A percentile compares a stretch with the other conserved stretches of the same genome.
phyloP scores from a whole-genome alignment of 2,329 filamentous ascomycete genomes.

The Botrytis aclada region DNA sequence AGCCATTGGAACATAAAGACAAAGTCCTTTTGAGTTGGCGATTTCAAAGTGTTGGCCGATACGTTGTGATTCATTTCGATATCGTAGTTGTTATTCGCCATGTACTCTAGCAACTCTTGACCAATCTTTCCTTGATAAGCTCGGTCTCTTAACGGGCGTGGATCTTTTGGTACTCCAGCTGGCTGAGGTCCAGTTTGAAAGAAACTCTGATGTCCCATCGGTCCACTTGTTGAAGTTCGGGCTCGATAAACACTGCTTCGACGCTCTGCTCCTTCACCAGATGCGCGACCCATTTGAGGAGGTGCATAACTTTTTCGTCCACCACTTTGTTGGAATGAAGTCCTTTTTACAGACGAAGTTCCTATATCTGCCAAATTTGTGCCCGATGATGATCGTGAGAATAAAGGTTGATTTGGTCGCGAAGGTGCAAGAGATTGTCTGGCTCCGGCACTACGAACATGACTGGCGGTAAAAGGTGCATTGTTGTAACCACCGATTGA shows the following conservation, averaged over 20 bases:
- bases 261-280: conserved; percentile 51
- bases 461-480: conserved; percentile 63
- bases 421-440: conserved; percentile 81
- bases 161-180: conserved; percentile 81
- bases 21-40: conserved; percentile 97
- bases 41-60: conserved; percentile 87
- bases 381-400: conserved; percentile 80
- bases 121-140: conserved; percentile 78
- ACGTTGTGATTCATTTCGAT: conserved; percentile 95
- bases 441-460: conserved; percentile 75
- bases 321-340: conserved; percentile 69
- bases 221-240: conserved; percentile 65
- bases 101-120: conserved; percentile 86
- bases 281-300: conserved; percentile 38
- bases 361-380: conserved; percentile 76
- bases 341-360: conserved; percentile 78
- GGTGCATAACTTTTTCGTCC: conserved; percentile 57
- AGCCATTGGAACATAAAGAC: conserved; percentile 98
- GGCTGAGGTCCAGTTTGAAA: conserved; percentile 83
- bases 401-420: conserved; percentile 81
- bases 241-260: conserved; percentile 80
- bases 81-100: conserved; percentile 92
- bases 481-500: conserved; percentile 67
- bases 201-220: conserved; percentile 83
- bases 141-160: conserved; percentile 78